Conservation (phyloP, 176 grass and related monocot genomes). For the Bothriochloa decipiens region DNA sequence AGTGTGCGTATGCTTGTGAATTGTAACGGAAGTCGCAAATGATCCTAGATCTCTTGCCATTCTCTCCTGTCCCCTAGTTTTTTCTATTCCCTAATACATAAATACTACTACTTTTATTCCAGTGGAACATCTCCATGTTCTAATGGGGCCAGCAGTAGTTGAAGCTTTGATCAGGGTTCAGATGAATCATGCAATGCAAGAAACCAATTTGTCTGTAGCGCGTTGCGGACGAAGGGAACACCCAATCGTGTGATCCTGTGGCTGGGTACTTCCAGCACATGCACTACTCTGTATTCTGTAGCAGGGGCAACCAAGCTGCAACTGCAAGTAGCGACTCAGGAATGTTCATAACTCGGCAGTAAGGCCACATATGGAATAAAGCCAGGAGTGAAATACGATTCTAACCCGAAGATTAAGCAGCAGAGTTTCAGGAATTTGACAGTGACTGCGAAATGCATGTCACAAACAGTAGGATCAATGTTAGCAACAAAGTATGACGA, state of each 20-base stretch:
- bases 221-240: slow-evolving; percentile 16
- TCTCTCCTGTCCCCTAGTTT: slow-evolving; percentile 5
- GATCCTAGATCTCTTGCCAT: slow-evolving; percentile 35
- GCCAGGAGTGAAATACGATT: neutral
- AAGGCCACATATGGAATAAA: neutral
- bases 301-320: neutral
- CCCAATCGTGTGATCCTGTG: slow-evolving; percentile 1
- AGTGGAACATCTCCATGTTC: slow-evolving; percentile 43
- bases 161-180: slow-evolving; percentile 30
- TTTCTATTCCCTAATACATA: neutral
- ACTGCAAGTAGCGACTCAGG: neutral
- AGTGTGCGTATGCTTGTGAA: neutral
- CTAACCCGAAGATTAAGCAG: neutral
- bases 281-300: neutral
- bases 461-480: neutral
- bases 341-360: neutral
- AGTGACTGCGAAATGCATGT: neutral
- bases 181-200: slow-evolving; percentile 35
- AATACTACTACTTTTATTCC: neutral
- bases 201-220: neutral
- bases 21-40: neutral
- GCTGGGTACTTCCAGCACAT: slow-evolving; percentile 19
- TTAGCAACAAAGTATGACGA: neutral
- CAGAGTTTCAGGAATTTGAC: neutral
- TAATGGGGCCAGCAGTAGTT: slow-evolving; percentile 44